phyloP scores from a whole-genome alignment of 495 filamentous ascomycete genomes.

The Glarea lozoyensis region DNA sequence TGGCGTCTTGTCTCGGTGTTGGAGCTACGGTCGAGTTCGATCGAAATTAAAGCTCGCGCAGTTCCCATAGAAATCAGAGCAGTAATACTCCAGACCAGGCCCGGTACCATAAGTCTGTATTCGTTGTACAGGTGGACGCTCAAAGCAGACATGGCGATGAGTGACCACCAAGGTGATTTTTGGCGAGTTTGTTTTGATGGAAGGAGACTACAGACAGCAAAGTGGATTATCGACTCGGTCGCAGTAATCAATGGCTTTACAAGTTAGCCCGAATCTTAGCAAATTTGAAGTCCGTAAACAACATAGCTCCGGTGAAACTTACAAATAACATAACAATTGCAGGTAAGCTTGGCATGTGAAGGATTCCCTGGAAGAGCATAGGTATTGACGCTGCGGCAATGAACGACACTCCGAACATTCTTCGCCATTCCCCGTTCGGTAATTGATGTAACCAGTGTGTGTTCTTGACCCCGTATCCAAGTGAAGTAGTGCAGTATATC shows the following conservation, averaged over 20 bases:
- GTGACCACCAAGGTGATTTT: constrained; percentile 5
- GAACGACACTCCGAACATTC: constrained; percentile 3
- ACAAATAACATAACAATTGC: constrained; percentile 13
- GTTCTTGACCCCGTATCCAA: background rate
- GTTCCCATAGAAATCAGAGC: constrained; percentile 10
- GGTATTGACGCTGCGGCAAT: constrained; percentile 10
- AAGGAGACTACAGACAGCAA: constrained; percentile 4
- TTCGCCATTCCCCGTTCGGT: background rate
- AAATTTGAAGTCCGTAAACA: no score
- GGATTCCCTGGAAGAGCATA: constrained; percentile 5
- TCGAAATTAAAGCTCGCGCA: constrained; percentile 5
- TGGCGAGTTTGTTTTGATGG: background rate
- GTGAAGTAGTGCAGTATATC: background rate
- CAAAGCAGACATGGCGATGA: background rate
- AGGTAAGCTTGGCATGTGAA: constrained; percentile 14
- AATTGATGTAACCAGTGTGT: no score
- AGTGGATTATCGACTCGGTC: constrained; percentile 6
- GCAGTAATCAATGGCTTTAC: constrained; percentile 12
- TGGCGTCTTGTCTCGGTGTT: background rate
- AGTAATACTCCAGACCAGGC: constrained; percentile 5
- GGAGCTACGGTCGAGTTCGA: constrained; percentile 3
- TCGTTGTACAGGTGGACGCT: constrained; percentile 10
- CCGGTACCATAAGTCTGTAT: constrained; percentile 15
- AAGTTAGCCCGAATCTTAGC: background rate
- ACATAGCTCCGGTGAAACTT: constrained; percentile 4